Percentiles rank a stretch among this genome's conserved stretches.
These are phyloP conservation scores for Cladophialophora immunda DNA, from an alignment of 2,329 filamentous ascomycete genomes.

Conservation along the genomic window DNA sequence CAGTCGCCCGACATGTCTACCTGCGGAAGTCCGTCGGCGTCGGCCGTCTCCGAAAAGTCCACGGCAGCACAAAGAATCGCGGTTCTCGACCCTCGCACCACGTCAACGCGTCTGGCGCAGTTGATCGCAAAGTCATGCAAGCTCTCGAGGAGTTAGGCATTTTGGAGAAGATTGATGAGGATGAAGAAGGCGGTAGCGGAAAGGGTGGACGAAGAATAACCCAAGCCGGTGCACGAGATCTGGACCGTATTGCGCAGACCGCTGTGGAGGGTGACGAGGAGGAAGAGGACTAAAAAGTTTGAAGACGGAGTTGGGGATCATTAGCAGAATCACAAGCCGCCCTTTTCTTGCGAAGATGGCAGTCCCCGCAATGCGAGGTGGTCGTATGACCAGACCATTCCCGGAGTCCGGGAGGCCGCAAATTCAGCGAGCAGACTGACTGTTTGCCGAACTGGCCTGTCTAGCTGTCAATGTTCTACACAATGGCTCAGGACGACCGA, in stretches of 20 bases:
- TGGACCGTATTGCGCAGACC: conserved; percentile 92
- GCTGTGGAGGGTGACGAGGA: conserved; percentile 77
- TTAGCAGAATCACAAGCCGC: background rate
- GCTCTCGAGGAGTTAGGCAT: conserved; percentile 99
- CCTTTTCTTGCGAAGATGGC: background rate
- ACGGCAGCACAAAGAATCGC: conserved; percentile 97
- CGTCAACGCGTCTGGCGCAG: conserved; percentile 91
- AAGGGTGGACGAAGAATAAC: conserved; percentile 99
- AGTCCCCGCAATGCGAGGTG: background rate
- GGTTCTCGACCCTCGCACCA: conserved; percentile 90
- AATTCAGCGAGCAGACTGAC: conserved; percentile 7
- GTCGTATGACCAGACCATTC: background rate
- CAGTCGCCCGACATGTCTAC: conserved; percentile 98
- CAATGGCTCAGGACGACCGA: conserved; percentile 25
- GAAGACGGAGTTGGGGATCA: conserved; percentile 10
- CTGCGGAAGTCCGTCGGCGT: conserved; percentile 99
- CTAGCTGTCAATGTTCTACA: conserved; percentile 24
- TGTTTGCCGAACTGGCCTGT: conserved; percentile 6
- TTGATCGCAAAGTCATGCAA: conserved; percentile 98
- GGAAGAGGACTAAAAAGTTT: conserved; percentile 57
- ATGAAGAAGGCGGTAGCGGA: conserved; percentile 86
- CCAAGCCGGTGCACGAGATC: conserved; percentile 96
- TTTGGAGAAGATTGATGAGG: conserved; percentile 80
- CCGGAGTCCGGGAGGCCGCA: background rate
- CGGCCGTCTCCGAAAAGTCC: conserved; percentile 94